Evolutionary conservation across 1,139 yeast genomes (phyloP).

Genomic region (Insectozyma bohioensis): DNA sequence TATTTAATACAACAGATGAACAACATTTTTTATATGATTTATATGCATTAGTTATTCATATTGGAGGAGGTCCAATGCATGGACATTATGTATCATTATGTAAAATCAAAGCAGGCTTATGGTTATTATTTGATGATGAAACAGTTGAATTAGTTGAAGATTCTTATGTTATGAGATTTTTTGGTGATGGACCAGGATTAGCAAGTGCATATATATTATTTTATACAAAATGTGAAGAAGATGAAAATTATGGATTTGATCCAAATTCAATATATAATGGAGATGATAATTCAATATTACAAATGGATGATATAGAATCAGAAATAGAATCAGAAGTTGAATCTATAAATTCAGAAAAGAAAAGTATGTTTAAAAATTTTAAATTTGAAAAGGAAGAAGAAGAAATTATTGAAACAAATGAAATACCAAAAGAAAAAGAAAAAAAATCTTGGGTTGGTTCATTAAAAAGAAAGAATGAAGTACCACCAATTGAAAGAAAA

Average conservation of each 20-base stretch:
- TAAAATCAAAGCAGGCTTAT: conserved; percentile 75
- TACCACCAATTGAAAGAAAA: conserved; percentile 15
- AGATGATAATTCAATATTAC: conserved; percentile 21
- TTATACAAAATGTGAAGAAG: conserved; percentile 42
- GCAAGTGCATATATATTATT: conserved; percentile 91
- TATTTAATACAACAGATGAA: conserved; percentile 69
- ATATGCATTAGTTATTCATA: conserved; percentile 84
- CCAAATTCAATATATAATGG: conserved; percentile 35
- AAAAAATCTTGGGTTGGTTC: conserved; percentile 48
- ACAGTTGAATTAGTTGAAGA: conserved; percentile 89
- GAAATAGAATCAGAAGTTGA: conserved; percentile 15
- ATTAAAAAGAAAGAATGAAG: conserved; percentile 25
- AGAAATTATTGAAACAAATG: conserved; percentile 2
- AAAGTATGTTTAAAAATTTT: conserved; percentile 14
- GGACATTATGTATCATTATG: conserved; percentile 93
- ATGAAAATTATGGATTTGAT: conserved; percentile 37
- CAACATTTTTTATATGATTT: conserved; percentile 64
- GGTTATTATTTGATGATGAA: conserved; percentile 95
- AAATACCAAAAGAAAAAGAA: conserved; percentile 21
- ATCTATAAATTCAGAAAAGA: conserved; percentile 17
- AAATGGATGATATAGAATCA: conserved; percentile 10
- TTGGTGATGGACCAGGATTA: conserved; percentile 85
- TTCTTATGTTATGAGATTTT: conserved; percentile 76
- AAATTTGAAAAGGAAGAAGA: conserved; percentile 15
- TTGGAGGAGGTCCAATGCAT: conserved; percentile 97